Percentiles rank a stretch among this genome's conserved stretches.
These are phyloP conservation scores for Globisporangium acanthophoron DNA, from an alignment of 352 stramenopile species.

Conservation along the genomic window DNA sequence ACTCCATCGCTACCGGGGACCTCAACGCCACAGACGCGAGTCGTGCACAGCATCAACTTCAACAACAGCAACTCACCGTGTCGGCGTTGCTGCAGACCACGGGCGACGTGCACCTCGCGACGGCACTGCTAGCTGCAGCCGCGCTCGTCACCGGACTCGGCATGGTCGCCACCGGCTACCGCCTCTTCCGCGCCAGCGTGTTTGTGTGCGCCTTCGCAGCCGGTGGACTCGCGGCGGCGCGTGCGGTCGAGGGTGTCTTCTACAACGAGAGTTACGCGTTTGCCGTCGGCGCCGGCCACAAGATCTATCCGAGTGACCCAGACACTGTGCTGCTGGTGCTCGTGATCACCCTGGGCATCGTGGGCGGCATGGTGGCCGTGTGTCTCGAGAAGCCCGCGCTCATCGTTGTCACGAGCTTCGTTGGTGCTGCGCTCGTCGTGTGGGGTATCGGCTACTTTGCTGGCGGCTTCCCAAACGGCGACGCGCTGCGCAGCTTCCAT, in stretches of 20 bases:
- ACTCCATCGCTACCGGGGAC: too few species aligned
- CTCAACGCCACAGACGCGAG: too few species aligned
- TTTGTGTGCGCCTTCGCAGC: constrained; percentile 58
- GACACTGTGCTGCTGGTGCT: constrained; percentile 51
- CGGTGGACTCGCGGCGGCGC: constrained; percentile 42
- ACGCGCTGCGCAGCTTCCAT: constrained; percentile 35
- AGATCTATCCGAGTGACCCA: constrained; percentile 49
- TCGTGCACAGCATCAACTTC: too few species aligned
- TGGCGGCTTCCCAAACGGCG: constrained; percentile 50
- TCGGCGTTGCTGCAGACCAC: constrained; percentile 8
- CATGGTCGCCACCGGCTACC: constrained; percentile 45
- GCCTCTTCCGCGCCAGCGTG: constrained; percentile 49
- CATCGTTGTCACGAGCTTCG: constrained; percentile 39
- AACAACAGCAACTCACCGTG: constrained; percentile 3
- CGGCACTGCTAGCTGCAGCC: constrained; percentile 28
- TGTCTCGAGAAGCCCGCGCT: constrained; percentile 57
- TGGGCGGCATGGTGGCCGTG: constrained; percentile 34
- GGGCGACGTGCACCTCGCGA: constrained; percentile 23
- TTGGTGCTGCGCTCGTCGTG: constrained; percentile 33
- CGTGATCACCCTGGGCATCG: constrained; percentile 36
- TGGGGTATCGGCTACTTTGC: constrained; percentile 64
- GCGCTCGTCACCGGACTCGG: constrained; percentile 40
- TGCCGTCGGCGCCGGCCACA: constrained; percentile 48
- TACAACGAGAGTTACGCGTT: constrained; percentile 43
- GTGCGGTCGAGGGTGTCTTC: constrained; percentile 50